Evolutionary conservation across 2,329 filamentous ascomycete species (phyloP), one percentile per base, ranked within the genome.

Genomic region (Penicillium frequentans): DNA sequence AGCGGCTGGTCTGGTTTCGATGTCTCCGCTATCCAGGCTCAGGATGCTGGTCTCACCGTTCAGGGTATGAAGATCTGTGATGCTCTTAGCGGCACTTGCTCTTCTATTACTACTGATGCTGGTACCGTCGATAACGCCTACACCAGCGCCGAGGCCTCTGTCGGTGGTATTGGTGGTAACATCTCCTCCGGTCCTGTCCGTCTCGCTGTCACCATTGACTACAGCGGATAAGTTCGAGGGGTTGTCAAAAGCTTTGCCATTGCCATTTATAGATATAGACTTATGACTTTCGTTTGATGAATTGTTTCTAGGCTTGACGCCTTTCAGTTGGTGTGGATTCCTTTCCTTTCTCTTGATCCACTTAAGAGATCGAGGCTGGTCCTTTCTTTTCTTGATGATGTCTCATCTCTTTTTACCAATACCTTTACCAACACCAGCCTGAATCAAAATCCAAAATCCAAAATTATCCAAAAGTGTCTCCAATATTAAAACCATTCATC

Each of bases 201-300:
- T 47, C 56, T 72, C 16, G 60, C 62, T 44, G 66, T 66, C 33
- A 62, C 55, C 24, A 56, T 72, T 27, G 67, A 65, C 56, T 72
- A 66, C 52, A 63, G 64, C 49, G 67, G 64, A 43, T 70, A 67
- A 64, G 35, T 5, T n/a, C 13, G 23, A 3, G 10, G 9, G 24
- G 11, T 31, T 47, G 24, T 24, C 44, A 47, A 29, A 26, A 24
- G n/a, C 43, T 47, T 19, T 29, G 26, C 24, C 24, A 19, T 47
- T 26, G 23, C 16, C 19, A 6, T 14, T 35, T 31, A 33, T 48
- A 31, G 19, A 23, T 21, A 98, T 90, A 68, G 19, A 42, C 21
- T 50, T 39, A 50, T 39, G 35, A 50, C 33, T 39, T 42, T 31
- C 27, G 11, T 14, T 33, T 10, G 31, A 33, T 31, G 46, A 48